Evolutionary conservation across 106 monocot species (phyloP).

Genomic region (Allium sativum): DNA sequence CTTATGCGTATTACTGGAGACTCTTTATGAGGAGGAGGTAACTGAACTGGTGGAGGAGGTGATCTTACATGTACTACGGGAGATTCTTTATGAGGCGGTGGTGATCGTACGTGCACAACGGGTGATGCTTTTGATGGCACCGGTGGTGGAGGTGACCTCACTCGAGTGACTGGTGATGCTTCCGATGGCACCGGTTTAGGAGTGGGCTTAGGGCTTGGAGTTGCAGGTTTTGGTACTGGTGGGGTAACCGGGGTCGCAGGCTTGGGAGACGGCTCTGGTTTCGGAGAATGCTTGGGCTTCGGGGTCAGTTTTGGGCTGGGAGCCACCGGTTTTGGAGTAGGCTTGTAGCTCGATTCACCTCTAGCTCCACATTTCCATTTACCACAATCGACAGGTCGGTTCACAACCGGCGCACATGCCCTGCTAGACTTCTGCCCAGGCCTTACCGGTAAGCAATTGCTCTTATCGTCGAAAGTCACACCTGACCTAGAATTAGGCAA

Average conservation of each 20-base stretch:
- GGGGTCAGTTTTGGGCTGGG: neutral
- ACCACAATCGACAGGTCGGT: constrained; percentile 7
- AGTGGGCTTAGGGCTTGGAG: neutral
- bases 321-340: neutral
- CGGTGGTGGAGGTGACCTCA: neutral
- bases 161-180: neutral
- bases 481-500: constrained; percentile 3
- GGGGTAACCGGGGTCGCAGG: neutral
- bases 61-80: neutral
- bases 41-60: neutral
- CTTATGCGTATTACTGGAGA: neutral
- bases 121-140: neutral
- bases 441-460: constrained; percentile 6
- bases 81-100: neutral
- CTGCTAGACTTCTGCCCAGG: constrained; percentile 10
- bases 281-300: neutral
- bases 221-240: neutral
- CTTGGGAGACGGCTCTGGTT: neutral
- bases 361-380: constrained; percentile 3
- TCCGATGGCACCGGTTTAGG: neutral
- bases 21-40: neutral
- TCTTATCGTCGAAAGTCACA: constrained; percentile 2
- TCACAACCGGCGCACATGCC: constrained; percentile 7
- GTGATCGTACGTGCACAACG: neutral
- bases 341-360: neutral